A percentile compares a stretch with the other conserved stretches of the same genome.
Evolutionary conservation across 1,284 basidiomycete species (phyloP).

Genomic region (Rhodofomes roseus): DNA sequence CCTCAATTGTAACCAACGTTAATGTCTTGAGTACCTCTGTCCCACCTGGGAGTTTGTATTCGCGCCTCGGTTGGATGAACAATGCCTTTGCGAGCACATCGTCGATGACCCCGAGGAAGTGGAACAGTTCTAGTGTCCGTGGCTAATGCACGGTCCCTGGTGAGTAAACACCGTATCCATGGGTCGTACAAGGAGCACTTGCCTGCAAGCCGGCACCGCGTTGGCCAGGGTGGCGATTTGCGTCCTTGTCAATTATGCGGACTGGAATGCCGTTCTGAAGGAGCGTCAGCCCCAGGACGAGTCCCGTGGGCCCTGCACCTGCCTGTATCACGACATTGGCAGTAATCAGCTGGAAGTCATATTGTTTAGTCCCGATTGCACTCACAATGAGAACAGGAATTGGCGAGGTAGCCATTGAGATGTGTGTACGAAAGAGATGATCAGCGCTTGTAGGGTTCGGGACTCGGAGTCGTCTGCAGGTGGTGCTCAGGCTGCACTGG

Average conservation of each 20-base stretch:
- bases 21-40: neutral
- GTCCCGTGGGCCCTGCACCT: slow-evolving; percentile 20
- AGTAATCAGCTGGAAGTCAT: neutral
- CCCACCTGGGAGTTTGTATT: slow-evolving; percentile 13
- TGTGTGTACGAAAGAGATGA: too few species aligned
- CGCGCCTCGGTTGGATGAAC: neutral
- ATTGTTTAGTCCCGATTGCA: neutral
- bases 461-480: too few species aligned
- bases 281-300: slow-evolving; percentile 16
- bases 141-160: neutral
- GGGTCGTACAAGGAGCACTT: neutral
- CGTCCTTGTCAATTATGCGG: slow-evolving; percentile 32
- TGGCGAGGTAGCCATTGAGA: neutral
- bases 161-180: too few species aligned
- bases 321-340: slow-evolving; percentile 6
- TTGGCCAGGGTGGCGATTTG: slow-evolving; percentile 13
- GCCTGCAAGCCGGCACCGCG: slow-evolving; percentile 27
- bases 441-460: too few species aligned
- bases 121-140: slow-evolving; percentile 11
- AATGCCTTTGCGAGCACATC: slow-evolving; percentile 3
- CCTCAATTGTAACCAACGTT: neutral
- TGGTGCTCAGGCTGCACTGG: too few species aligned
- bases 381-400: neutral
- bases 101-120: slow-evolving; percentile 9
- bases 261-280: slow-evolving; percentile 20